Evolutionary conservation across 2,329 filamentous ascomycete genomes (phyloP), one percentile per base, ranked within the genome.

Genomic region (Alternaria gaisen): DNA sequence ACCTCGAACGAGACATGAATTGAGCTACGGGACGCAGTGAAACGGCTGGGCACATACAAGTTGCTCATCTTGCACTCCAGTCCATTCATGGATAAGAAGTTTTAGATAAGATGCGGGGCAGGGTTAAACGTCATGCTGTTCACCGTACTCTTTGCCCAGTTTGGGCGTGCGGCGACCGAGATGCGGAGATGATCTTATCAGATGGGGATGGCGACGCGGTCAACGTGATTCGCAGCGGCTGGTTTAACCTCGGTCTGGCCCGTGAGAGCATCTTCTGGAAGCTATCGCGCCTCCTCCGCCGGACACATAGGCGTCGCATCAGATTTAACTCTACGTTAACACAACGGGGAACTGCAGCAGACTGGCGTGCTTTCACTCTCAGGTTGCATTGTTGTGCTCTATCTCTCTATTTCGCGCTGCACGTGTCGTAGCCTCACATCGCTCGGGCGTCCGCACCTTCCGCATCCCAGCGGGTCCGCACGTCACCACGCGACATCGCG

Each of bases 251-350:
- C 68, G 66, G 68, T 59, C 58, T 61, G 41, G 58, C 10, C 20
- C 47, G 34, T 26, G 48, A 58, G 34, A 65, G 67, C 56, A 68
- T 62, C 65, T 69, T 69, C 67, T 68, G 61, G 67, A 69, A 69
- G 42, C 61, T 28, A 38, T 58, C 42, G 22, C 56, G 50, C 55
- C 50, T 56, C 38, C 46, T 56, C 42, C 43, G 59, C 51, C 51
- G 11, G 16, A n/a, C 18, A 36, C 14, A 12, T 36, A 12, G 32
- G 47, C 28, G 32, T 48, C 28, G 41, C 41, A 41, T 50, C 28
- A 30, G 24, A 38, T 41, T 47, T 36, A 40, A 24, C 32, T 28
- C 42, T 5, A 20, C 40, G 22, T 16, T 20, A n/a, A 26, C 30
- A 28, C 12, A 36, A 18, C 48, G 22, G 5, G 46, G 12, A 22